Base-by-base conservation (phyloP, 148 eudicot species). In the Pharnaceum exiguum region DNA sequence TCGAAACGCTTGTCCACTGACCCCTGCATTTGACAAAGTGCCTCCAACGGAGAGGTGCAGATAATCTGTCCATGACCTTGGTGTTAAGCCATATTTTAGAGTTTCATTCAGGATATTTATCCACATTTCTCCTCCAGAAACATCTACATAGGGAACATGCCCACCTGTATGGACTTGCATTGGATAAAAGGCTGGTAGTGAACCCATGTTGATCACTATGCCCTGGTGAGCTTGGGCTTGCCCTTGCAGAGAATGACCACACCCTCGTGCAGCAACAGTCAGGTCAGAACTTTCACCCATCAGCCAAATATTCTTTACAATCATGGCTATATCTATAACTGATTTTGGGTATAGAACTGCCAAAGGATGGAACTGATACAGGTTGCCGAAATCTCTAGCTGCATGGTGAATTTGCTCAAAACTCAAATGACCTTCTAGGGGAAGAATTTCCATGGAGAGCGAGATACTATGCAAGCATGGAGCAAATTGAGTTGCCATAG, bases 11-110 rank as follows among this genome's bases (percentile, higher is more conserved):
- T 87, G 97, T 0, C 96, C 97, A 53, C 97, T 91, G 23, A 91
- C 63, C 7, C 97, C 97, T 5, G 86, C 96, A 69, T 87, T 87
- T 48, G 97, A 91, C 71, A 91, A 59, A 42, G 97, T 91, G 23
- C 97, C 97, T 2, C 97, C 97, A 45, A 91, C 96, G 0, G 87
- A 66, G 2, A 91, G 74, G 54, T 87, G 84, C 10, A 91, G 57
- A 55, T 91, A 91, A 77, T 91, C 97, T 10, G 97, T 91, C 97
- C 97, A 91, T n/a, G 97, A 87, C 57, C 71, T 82, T 10, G 96
- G 94, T 10, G 96, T 65, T 49, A 91, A 43, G 29, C 96, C 96
- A 55, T 78, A 47, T 60, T 80, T 81, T 29, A 91, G 57, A 62
- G 68, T 65, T 36, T 78, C 76, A 30, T 77, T 70, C 52, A 91